Evolutionary conservation across 1,139 yeast species (phyloP).

Genomic region (Debaryomycetaceae sp.): DNA sequence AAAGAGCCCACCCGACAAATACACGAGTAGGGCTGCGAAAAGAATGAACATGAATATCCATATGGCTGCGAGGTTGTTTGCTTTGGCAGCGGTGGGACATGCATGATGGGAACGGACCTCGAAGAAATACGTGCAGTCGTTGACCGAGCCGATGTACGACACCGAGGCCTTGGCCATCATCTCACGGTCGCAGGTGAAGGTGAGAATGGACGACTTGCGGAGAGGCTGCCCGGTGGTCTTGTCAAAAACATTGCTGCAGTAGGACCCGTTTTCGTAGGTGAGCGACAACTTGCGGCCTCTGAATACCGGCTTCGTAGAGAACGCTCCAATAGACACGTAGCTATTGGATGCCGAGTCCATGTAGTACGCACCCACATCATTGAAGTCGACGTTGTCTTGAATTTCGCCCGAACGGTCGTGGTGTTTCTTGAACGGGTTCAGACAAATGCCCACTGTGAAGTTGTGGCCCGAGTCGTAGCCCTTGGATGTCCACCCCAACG

Average conservation of each 20-base stretch:
- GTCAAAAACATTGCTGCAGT: constrained; percentile 45
- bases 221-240: constrained; percentile 37
- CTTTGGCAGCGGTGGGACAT: constrained; percentile 73
- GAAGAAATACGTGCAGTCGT: constrained; percentile 80
- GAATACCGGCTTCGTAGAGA: constrained; percentile 56
- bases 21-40: constrained; percentile 52
- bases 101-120: constrained; percentile 87
- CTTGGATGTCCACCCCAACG: constrained; percentile 61
- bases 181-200: constrained; percentile 80
- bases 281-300: constrained; percentile 70
- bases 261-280: constrained; percentile 70
- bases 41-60: constrained; percentile 58
- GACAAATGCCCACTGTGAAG: constrained; percentile 78
- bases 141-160: constrained; percentile 65
- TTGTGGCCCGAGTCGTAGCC: constrained; percentile 73
- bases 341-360: constrained; percentile 48
- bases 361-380: constrained; percentile 67
- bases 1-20: constrained; percentile 52
- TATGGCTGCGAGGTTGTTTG: constrained; percentile 53
- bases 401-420: constrained; percentile 28
- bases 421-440: constrained; percentile 51
- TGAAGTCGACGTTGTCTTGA: constrained; percentile 41
- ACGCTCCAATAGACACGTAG: constrained; percentile 66
- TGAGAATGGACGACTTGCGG: constrained; percentile 62
- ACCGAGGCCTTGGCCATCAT: constrained; percentile 63